phyloP scores from a whole-genome alignment of 2,329 filamentous ascomycete genomes.

The Didymella exigua region DNA sequence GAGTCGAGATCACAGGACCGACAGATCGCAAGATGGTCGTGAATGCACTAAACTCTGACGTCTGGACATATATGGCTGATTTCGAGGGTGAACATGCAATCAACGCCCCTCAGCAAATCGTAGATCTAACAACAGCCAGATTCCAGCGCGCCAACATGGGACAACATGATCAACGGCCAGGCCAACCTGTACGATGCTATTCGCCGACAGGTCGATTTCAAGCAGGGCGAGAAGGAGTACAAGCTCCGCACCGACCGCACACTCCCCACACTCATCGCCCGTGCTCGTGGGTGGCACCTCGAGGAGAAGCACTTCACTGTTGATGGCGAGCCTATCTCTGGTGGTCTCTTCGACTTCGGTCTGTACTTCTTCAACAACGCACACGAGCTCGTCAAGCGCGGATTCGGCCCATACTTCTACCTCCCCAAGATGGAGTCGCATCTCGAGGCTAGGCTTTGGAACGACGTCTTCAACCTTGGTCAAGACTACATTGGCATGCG shows the following conservation, averaged over 20 bases:
- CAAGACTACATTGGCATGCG: conserved; percentile 92
- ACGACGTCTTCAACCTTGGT: conserved; percentile 93
- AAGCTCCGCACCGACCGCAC: conserved; percentile 90
- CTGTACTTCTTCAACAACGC: conserved; percentile 99
- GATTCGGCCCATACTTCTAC: conserved; percentile 95
- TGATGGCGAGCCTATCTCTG: conserved; percentile 93
- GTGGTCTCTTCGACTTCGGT: conserved; percentile 93
- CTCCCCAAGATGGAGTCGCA: conserved; percentile 98
- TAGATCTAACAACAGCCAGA: conserved; percentile 59
- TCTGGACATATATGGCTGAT: conserved; percentile 99
- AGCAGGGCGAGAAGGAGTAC: conserved; percentile 93
- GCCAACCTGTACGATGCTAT: conserved; percentile 97
- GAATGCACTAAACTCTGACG: conserved; percentile 92
- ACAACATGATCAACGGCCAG: conserved; percentile 99
- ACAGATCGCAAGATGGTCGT: conserved; percentile 99
- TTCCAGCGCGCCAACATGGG: conserved; percentile 94
- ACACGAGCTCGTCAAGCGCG: conserved; percentile 80
- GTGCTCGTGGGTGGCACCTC: conserved; percentile 95
- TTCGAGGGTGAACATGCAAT: conserved; percentile 75
- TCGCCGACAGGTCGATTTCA: conserved; percentile 93
- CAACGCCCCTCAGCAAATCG: too few species aligned
- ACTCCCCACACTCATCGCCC: conserved; percentile 89
- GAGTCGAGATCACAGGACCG: conserved; percentile 96
- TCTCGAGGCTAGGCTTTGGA: conserved; percentile 96
- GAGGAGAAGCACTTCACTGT: conserved; percentile 98